Conservation (phyloP, 345 rosid species). For the Limnanthes douglasii region DNA sequence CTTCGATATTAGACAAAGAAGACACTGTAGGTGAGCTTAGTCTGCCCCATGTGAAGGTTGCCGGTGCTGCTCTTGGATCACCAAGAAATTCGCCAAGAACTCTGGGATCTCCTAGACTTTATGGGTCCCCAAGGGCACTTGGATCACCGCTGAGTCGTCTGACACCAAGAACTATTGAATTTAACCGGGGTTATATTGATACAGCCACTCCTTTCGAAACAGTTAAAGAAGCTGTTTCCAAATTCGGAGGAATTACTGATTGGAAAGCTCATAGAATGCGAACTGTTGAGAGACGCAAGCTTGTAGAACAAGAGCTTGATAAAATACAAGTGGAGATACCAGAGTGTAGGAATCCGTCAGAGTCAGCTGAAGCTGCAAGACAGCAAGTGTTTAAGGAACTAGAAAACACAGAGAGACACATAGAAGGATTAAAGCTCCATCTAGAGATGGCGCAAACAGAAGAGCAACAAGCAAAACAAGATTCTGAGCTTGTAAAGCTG, state of each 20-base stretch:
- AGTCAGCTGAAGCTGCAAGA: conserved; percentile 51
- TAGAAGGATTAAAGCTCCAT: conserved; percentile 69
- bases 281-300: conserved; percentile 68
- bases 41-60: conserved; percentile 22
- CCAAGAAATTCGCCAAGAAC: conserved; percentile 13
- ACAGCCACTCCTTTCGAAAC: conserved; percentile 86
- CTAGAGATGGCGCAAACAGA: conserved; percentile 83
- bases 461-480: conserved; percentile 88
- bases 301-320: conserved; percentile 66
- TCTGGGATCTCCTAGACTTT: conserved; percentile 10
- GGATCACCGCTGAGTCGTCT: conserved; percentile 15
- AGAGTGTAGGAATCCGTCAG: conserved; percentile 33
- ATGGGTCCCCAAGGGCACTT: conserved; percentile 16
- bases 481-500: conserved; percentile 73
- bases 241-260: conserved; percentile 90
- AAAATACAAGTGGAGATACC: conserved; percentile 65
- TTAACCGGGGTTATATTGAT: conserved; percentile 49
- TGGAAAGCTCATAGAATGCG: conserved; percentile 89
- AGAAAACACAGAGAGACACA: conserved; percentile 56
- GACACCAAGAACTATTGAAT: conserved; percentile 16
- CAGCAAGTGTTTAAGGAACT: conserved; percentile 46
- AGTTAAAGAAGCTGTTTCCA: conserved; percentile 90
- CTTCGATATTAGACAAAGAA: no score
- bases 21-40: no score
- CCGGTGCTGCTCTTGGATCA: conserved; percentile 10